phyloP scores from a whole-genome alignment of 345 rosid genomes.

The Sisymbrium altissimum region DNA sequence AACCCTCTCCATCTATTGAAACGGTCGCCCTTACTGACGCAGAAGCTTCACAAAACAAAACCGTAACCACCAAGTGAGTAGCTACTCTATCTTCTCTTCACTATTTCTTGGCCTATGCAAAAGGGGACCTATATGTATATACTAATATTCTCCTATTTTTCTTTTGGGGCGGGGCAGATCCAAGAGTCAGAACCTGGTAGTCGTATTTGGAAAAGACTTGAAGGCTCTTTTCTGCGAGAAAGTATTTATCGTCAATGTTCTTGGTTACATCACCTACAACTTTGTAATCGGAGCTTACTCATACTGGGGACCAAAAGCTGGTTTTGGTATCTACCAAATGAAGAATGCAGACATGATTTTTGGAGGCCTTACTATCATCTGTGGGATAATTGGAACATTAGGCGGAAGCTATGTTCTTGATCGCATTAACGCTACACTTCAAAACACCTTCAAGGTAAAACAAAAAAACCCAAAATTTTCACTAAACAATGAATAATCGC shows the following conservation, averaged over 20 bases:
- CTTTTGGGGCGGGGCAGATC: conserved; percentile 25
- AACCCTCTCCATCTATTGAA: conserved; percentile 45
- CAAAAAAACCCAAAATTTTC: background rate
- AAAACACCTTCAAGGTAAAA: conserved; percentile 86
- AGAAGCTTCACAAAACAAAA: background rate
- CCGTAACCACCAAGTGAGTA: conserved; percentile 11
- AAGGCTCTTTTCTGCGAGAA: conserved; percentile 67
- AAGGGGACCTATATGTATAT: background rate
- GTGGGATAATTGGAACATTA: conserved; percentile 87
- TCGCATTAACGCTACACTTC: conserved; percentile 59
- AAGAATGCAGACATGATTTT: conserved; percentile 77
- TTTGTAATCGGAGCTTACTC: conserved; percentile 97
- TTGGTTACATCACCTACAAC: conserved; percentile 86
- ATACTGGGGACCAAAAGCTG: conserved; percentile 99
- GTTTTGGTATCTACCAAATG: conserved; percentile 87
- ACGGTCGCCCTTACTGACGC: conserved; percentile 36
- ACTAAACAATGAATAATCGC: background rate
- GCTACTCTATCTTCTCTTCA: background rate
- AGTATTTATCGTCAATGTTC: conserved; percentile 77
- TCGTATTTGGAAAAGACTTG: conserved; percentile 60
- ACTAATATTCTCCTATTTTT: background rate
- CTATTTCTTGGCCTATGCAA: background rate
- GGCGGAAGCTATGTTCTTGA: conserved; percentile 81
- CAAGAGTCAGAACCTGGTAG: conserved; percentile 39
- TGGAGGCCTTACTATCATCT: conserved; percentile 85